phyloP scores from a whole-genome alignment of 805 yeast genomes.

The Wickerhamomyces strasburgensis region DNA sequence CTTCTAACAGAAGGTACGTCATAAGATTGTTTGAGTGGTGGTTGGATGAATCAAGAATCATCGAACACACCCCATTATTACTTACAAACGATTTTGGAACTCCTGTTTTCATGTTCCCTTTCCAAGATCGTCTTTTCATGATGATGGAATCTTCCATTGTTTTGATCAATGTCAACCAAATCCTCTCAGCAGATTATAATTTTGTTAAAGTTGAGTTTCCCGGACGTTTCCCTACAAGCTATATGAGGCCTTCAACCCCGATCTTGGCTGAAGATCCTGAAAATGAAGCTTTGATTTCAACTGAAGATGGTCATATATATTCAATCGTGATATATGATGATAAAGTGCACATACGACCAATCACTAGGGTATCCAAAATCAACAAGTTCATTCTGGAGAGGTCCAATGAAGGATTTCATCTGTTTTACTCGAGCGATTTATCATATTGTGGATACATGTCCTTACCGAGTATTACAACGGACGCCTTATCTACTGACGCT shows the following conservation, averaged over 20 bases:
- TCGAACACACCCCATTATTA: slow-evolving; percentile 34
- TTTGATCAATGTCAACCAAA: slow-evolving; percentile 38
- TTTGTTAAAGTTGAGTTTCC: slow-evolving; percentile 24
- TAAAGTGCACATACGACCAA: slow-evolving; percentile 24
- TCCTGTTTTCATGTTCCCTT: slow-evolving; percentile 40
- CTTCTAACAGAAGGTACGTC: slow-evolving; percentile 33
- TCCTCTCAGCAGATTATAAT: slow-evolving; percentile 41
- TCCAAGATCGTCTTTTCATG: slow-evolving; percentile 35
- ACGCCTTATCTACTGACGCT: slow-evolving; percentile 12
- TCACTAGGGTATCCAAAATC: slow-evolving; percentile 33
- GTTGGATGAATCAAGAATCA: slow-evolving; percentile 29
- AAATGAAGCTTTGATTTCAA: slow-evolving; percentile 20
- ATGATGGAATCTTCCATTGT: slow-evolving; percentile 31
- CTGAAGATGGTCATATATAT: slow-evolving; percentile 24
- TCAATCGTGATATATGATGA: slow-evolving; percentile 22
- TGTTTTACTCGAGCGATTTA: slow-evolving; percentile 36
- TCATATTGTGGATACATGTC: slow-evolving; percentile 35
- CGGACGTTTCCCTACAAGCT: slow-evolving; percentile 37
- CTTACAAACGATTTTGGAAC: slow-evolving; percentile 35
- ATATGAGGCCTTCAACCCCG: slow-evolving; percentile 26
- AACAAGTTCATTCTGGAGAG: slow-evolving; percentile 23
- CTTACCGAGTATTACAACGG: slow-evolving; percentile 23
- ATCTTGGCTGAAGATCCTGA: slow-evolving; percentile 14
- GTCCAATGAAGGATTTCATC: slow-evolving; percentile 10
- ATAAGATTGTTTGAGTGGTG: slow-evolving; percentile 39